These are phyloP conservation scores for Fusarium sambucinum DNA, from an alignment of 2,329 filamentous ascomycete species.

Conservation along the genomic window DNA sequence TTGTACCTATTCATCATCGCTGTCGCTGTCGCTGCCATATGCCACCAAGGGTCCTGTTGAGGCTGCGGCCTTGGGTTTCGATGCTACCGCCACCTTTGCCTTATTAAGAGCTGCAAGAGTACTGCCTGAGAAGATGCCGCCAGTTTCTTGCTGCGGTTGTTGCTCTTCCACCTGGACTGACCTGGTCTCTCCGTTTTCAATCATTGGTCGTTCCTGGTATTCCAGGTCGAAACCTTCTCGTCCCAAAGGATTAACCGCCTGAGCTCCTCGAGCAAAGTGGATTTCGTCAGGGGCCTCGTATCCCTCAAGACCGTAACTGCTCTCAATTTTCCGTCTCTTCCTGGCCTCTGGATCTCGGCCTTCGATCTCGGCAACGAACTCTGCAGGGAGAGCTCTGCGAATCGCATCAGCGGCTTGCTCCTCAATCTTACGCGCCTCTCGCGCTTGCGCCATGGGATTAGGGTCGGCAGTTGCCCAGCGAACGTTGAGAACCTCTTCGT, in stretches of 20 bases:
- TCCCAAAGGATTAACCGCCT: constrained; percentile 71
- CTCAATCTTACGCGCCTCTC: constrained; percentile 88
- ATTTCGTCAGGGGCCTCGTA: constrained; percentile 96
- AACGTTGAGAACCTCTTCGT: constrained; percentile 93
- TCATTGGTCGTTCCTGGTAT: constrained; percentile 69
- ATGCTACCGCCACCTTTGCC: constrained; percentile 65
- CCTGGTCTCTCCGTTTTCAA: constrained; percentile 66
- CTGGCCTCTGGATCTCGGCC: constrained; percentile 87
- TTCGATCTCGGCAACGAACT: constrained; percentile 94
- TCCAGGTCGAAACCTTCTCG: constrained; percentile 72
- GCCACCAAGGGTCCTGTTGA: constrained; percentile 80
- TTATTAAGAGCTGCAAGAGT: constrained; percentile 83
- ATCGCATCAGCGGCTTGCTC: constrained; percentile 98
- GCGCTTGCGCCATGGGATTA: constrained; percentile 92
- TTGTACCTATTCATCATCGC: constrained; percentile 70
- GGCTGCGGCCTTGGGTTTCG: constrained; percentile 65
- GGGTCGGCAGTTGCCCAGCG: constrained; percentile 97
- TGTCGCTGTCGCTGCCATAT: constrained; percentile 93
- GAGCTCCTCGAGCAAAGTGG: constrained; percentile 86
- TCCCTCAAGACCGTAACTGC: constrained; percentile 86
- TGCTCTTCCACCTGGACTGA: constrained; percentile 52
- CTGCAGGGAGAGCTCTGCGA: constrained; percentile 84
- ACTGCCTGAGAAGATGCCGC: constrained; percentile 83
- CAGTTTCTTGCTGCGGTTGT: constrained; percentile 53
- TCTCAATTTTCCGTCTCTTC: constrained; percentile 91